These are phyloP conservation scores for Meripilus lineatus DNA, from an alignment of 1,284 basidiomycete species.

Conservation along the genomic window DNA sequence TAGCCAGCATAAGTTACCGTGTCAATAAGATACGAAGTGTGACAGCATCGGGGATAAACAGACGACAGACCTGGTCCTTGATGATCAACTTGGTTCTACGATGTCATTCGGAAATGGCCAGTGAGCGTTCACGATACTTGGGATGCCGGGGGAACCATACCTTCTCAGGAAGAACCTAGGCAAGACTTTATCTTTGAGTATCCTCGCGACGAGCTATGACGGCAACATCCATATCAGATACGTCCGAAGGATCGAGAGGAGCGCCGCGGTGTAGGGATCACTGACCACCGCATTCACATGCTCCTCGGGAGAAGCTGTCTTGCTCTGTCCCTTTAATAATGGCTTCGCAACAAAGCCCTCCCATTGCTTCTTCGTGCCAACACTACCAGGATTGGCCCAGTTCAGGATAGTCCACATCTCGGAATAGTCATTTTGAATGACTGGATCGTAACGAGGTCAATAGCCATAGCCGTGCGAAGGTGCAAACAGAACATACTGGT, in stretches of 20 bases:
- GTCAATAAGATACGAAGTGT: neutral
- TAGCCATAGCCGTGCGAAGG: too few species aligned
- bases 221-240: constrained; percentile 34
- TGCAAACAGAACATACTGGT: constrained; percentile 18
- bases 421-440: constrained; percentile 82
- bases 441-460: constrained; percentile 41
- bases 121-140: neutral
- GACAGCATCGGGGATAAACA: neutral
- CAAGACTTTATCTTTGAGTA: constrained; percentile 62
- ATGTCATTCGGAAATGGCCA: too few species aligned
- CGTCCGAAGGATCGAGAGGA: neutral
- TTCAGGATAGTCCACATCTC: constrained; percentile 83
- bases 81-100: constrained; percentile 79
- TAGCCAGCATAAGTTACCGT: neutral
- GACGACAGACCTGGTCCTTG: constrained; percentile 49
- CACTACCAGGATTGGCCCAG: constrained; percentile 70
- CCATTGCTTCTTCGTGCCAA: constrained; percentile 71
- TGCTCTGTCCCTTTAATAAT: constrained; percentile 63
- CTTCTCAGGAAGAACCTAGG: constrained; percentile 76
- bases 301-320: constrained; percentile 57
- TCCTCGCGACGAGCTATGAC: constrained; percentile 46
- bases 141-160: constrained; percentile 31
- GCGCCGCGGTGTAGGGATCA: too few species aligned
- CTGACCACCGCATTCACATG: constrained; percentile 51
- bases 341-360: constrained; percentile 61